Conservation (phyloP, 495 filamentous ascomycete species). For the Alectoria sarmentosa region DNA sequence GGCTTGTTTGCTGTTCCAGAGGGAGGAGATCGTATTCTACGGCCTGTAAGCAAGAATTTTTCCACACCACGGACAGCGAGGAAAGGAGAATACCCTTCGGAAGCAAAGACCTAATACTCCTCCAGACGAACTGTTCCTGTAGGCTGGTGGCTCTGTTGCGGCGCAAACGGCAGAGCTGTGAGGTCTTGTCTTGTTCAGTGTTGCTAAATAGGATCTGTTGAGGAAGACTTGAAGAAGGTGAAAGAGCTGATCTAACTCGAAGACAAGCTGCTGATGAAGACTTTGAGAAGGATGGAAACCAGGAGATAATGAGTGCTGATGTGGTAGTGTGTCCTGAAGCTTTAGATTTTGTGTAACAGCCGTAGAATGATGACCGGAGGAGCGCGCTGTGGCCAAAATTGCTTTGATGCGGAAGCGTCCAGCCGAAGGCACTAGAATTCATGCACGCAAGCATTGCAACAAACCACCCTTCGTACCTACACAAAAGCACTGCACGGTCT, state of each 20-base stretch:
- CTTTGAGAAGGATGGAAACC: not conserved
- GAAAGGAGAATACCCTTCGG: too few relatives aligned
- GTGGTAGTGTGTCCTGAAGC: too few relatives aligned
- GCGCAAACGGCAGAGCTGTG: not conserved
- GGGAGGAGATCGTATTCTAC: not conserved
- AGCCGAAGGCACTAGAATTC: not conserved
- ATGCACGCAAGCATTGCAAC: not conserved
- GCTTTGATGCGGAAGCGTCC: not conserved
- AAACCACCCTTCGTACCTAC: not conserved
- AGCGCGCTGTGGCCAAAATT: not conserved
- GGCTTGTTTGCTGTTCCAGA: too few relatives aligned
- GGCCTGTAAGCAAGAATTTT: not conserved
- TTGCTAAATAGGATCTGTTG: not conserved
- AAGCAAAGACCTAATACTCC: too few relatives aligned
- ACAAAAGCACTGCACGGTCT: not conserved
- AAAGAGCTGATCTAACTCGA: not conserved
- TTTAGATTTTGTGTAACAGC: not conserved
- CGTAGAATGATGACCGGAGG: too few relatives aligned
- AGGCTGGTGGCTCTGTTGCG: not conserved
- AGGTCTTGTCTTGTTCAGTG: not conserved
- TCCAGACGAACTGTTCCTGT: too few relatives aligned
- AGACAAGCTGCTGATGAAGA: not conserved
- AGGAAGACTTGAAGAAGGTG: not conserved
- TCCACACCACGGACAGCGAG: too few relatives aligned
- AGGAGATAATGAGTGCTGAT: too few relatives aligned